These are phyloP conservation scores for Senecio squalidus DNA, from an alignment of 140 eudicot species.

Conservation along the genomic window DNA sequence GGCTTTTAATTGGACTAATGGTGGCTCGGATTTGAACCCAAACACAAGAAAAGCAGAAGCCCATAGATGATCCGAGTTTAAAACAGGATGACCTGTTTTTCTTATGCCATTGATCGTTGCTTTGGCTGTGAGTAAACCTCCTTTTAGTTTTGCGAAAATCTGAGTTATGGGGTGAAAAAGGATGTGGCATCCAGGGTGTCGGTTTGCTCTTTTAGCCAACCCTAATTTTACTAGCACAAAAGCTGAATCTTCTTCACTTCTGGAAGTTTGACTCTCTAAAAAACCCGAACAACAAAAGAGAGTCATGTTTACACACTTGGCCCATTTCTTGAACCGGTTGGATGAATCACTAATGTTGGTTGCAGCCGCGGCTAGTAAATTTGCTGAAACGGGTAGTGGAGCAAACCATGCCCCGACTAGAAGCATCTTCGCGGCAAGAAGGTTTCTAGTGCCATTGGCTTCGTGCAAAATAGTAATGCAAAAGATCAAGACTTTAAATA, in stretches of 20 bases:
- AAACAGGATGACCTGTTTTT: not conserved
- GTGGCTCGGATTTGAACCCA: not conserved
- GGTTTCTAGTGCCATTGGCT: not conserved
- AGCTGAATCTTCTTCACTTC: not conserved
- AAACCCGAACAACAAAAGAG: not conserved
- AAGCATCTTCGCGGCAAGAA: not conserved
- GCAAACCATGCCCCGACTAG: not conserved
- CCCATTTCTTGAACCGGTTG: not conserved
- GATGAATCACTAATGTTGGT: not conserved
- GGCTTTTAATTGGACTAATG: not conserved
- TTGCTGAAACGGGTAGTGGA: not conserved
- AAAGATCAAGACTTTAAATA: not conserved
- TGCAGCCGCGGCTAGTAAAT: not conserved
- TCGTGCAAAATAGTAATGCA: not conserved
- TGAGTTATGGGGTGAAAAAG: not conserved
- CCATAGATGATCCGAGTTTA: not conserved
- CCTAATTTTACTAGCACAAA: not conserved
- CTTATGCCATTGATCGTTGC: not conserved
- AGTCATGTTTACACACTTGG: not conserved
- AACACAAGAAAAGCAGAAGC: not conserved
- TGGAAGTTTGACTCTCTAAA: not conserved
- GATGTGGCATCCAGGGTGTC: not conserved
- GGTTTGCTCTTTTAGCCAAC: not conserved
- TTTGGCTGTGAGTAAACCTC: not conserved
- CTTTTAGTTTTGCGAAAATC: not conserved